Evolutionary conservation across 2,329 filamentous ascomycete genomes (phyloP), one percentile per base, ranked within the genome.

Genomic region (Arthrinium puccinioides): DNA sequence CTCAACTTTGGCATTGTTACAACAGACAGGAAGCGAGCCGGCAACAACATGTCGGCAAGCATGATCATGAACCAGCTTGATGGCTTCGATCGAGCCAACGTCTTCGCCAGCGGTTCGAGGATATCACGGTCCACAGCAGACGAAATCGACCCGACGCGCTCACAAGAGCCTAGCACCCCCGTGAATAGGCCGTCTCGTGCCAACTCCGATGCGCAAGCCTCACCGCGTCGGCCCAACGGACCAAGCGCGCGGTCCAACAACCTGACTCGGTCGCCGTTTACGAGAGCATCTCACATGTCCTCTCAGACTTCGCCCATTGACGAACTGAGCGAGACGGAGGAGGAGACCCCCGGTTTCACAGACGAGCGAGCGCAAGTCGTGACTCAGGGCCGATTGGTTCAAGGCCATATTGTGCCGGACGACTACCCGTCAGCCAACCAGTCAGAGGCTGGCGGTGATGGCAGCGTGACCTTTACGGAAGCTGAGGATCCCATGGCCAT

Each of bases 1-100:
- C 76, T 98, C 50, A 97, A 94, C 68, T 98, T 98, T 51, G 92
- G 92, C 48, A 88, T 98, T 56, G 88, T 98, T 38, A 94, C 87
- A 3, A 94, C 87, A 6, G 87, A 94, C 50, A 74, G 79, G 50
- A 80, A 78, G 54, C 71, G 84, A 37, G 70, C 67, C 50, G 68
- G 72, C 25, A 57, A 63, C 47, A 82, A 74, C 53, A 82, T 89
- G 79, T 76, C 78, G 32, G 82, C 82, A 42, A 95, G 87, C 59
- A 82, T 86, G 62, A 82, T 94, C 47, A 76, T 85, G 63, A 72
- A 66, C 38, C 78, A 82, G 46, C 70, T 84, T 13, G 81, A 85
- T 55, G 74, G 71, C 3, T 65, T 54, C 45, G 52, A 48, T 20
- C 48, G 50, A 14, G 47, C 40, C 5, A 21, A 45, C 18, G 34